Base-by-base conservation (phyloP, 768 basidiomycete genomes). In the Mrakia hoshinonis region DNA sequence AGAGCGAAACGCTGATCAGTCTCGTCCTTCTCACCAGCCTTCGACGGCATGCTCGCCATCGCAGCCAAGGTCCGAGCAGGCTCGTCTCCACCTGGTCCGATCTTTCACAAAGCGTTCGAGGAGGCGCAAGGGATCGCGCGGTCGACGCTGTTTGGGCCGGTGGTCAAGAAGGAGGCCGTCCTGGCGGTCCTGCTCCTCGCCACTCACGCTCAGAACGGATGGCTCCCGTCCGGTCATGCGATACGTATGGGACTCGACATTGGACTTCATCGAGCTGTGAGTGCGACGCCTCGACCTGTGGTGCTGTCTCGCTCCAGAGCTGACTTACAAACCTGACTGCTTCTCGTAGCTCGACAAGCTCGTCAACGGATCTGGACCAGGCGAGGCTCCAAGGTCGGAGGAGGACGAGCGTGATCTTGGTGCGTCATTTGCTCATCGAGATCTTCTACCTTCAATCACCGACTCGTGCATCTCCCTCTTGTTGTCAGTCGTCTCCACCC, bases 111-210 rank as follows among this genome's bases (percentile, higher is more conserved):
- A 77, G 90, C 90, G 77, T 83, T 95, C 54, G 92, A 95, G 78
- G 92, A 96, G 81, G 92, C 94, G 31, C 93, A 95, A 79, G 92
- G 92, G 60, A 95, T 97, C 75, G 94, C 94, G 52, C 85, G 93
- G 49, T 92, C 90, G 36, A 91, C 91, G 7, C 84, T 97, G 49
- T 96, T 97, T 77, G 92, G 94, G 20, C 92, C 93, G 61, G 87
- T 94, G 49, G 92, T 93, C 49, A 83, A 91, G 77, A 95, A 95
- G 80, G 94, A 97, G 81, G 94, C 91, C 47, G 92, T 94, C 43
- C 90, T 91, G 85, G 55, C 65, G 10, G 38, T 92, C 91, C 11
- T 95, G 93, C 83, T 97, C 38, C 83, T 96, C 58, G 90, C 92
- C 36, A 91, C 92, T 6, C 95, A 92, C 91, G 90, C 88, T 77